These are phyloP conservation scores for Pichia paraexigua DNA, from an alignment of 805 yeast species.

Conservation along the genomic window DNA sequence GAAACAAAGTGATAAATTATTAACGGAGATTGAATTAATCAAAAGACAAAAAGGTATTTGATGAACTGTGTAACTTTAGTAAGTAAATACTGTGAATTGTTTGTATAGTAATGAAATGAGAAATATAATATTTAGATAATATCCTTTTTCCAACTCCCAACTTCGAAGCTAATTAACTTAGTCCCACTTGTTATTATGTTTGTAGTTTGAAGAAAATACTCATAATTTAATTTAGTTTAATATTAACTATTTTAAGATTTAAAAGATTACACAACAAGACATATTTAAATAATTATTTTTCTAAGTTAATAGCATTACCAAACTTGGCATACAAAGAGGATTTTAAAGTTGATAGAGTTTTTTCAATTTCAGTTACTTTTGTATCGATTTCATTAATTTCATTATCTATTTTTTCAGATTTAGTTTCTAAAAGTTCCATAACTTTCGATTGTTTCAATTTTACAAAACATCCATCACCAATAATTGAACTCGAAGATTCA, in stretches of 20 bases:
- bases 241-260: neutral
- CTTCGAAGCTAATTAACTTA: too few species aligned
- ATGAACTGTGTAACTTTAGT: neutral
- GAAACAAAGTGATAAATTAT: conserved; percentile 78
- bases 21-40: conserved; percentile 61
- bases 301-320: conserved; percentile 83
- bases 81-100: too few species aligned
- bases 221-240: neutral
- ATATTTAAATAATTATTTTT: conserved; percentile 33
- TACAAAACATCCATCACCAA: conserved; percentile 77
- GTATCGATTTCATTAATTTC: conserved; percentile 40
- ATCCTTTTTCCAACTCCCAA: too few species aligned
- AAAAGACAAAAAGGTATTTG: conserved; percentile 26
- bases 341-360: conserved; percentile 54
- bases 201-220: too few species aligned
- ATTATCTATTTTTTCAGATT: conserved; percentile 43
- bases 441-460: conserved; percentile 59
- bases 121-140: too few species aligned
- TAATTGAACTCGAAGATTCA: conserved; percentile 42
- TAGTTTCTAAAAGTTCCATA: conserved; percentile 57
- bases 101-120: too few species aligned
- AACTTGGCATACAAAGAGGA: conserved; percentile 76
- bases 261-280: neutral
- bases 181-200: too few species aligned
- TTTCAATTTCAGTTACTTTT: conserved; percentile 44